Conservation (phyloP, 257 asterid genomes). For the Ilex aquifolium region DNA sequence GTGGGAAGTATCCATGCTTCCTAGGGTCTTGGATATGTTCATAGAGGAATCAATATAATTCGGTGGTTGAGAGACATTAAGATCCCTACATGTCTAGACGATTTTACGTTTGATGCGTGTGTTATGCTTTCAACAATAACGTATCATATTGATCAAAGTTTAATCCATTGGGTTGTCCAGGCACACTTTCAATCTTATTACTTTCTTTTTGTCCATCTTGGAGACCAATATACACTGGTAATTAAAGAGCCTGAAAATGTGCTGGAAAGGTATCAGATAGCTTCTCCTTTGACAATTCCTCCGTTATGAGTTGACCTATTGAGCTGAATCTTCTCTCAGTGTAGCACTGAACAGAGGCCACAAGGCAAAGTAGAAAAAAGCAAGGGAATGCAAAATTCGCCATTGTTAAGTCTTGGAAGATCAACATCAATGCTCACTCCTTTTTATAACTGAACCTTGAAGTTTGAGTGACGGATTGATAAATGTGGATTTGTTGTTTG, state of each 20-base stretch:
- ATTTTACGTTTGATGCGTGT: no score
- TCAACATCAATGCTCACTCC: no score
- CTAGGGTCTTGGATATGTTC: not conserved
- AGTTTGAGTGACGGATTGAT: no score
- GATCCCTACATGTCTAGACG: no score
- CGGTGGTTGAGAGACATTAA: no score
- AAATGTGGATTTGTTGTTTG: no score
- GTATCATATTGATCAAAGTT: slow-evolving; percentile 32
- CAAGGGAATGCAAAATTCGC: not conserved
- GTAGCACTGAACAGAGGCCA: not conserved
- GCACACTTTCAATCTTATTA: slow-evolving; percentile 11
- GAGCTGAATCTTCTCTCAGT: not conserved
- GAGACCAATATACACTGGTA: slow-evolving; percentile 4
- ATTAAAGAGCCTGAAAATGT: not conserved
- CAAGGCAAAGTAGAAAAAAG: not conserved
- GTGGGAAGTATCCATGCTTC: no score
- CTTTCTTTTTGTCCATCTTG: slow-evolving; percentile 10
- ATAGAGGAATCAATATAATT: slow-evolving; percentile 5
- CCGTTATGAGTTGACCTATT: not conserved
- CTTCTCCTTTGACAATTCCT: not conserved
- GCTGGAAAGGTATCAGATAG: not conserved
- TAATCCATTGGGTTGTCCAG: slow-evolving; percentile 34
- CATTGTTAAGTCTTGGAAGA: no score
- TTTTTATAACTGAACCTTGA: no score
- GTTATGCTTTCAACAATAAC: slow-evolving; percentile 30